phyloP scores from a whole-genome alignment of 2,329 filamentous ascomycete species.

The Colletotrichum karsti region DNA sequence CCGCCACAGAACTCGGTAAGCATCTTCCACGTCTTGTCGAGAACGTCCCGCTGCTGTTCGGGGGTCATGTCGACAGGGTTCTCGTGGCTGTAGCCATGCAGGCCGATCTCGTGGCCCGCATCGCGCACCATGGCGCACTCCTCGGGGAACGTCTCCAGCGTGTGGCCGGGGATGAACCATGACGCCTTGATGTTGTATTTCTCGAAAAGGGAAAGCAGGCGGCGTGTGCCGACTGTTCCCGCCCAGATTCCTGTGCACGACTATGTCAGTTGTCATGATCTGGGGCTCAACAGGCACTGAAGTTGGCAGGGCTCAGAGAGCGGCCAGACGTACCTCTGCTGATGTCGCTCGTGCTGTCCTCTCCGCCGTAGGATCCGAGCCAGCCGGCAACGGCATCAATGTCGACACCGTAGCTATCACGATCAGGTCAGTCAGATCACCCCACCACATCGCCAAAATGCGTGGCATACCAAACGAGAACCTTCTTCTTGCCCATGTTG shows the following conservation, averaged over 20 bases:
- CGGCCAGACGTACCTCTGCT: constrained; percentile 62
- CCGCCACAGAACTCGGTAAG: constrained; percentile 73
- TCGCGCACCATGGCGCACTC: constrained; percentile 52
- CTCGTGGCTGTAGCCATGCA: constrained; percentile 79
- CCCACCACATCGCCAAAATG: too few species aligned
- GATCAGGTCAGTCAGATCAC: neutral
- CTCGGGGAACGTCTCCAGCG: constrained; percentile 57
- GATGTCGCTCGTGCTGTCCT: constrained; percentile 78
- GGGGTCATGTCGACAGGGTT: constrained; percentile 76
- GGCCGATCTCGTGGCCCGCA: constrained; percentile 57
- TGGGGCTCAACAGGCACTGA: neutral
- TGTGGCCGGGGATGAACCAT: constrained; percentile 59
- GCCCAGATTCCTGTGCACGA: constrained; percentile 65
- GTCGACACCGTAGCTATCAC: constrained; percentile 70
- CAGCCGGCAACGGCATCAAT: constrained; percentile 80
- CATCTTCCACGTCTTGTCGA: constrained; percentile 77
- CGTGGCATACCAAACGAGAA: constrained; percentile 32
- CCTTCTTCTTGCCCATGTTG: constrained; percentile 35
- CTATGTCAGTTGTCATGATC: neutral
- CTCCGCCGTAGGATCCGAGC: constrained; percentile 78
- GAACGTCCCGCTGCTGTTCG: constrained; percentile 80
- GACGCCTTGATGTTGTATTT: constrained; percentile 76
- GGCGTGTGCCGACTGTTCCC: constrained; percentile 70
- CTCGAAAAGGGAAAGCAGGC: constrained; percentile 75
- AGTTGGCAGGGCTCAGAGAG: too few species aligned